Evolutionary conservation across 1,284 basidiomycete species (phyloP).

Genomic region (Anthracocystis walkeri): DNA sequence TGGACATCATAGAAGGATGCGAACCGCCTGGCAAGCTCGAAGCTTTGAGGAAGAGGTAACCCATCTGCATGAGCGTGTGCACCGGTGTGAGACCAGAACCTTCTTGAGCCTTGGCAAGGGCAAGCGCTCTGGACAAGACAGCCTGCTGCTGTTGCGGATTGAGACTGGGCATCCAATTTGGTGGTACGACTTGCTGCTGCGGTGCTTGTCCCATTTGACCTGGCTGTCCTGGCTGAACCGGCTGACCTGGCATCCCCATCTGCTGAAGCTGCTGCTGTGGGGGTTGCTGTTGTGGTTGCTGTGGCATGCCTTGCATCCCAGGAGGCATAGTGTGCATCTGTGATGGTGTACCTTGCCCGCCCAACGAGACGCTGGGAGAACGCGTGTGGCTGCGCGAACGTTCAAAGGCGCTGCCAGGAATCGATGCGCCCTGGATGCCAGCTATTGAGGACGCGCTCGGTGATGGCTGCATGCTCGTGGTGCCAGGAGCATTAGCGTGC

Average conservation of each 20-base stretch:
- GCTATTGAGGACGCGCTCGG: slow-evolving; percentile 45
- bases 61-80: slow-evolving; percentile 62
- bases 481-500: slow-evolving; percentile 31
- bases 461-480: slow-evolving; percentile 37
- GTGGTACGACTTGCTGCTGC: slow-evolving; percentile 46
- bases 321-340: slow-evolving; percentile 47
- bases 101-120: slow-evolving; percentile 56
- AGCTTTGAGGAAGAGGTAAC: slow-evolving; percentile 63
- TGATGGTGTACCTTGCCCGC: slow-evolving; percentile 42
- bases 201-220: slow-evolving; percentile 23
- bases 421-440: slow-evolving; percentile 41
- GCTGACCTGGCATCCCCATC: slow-evolving; percentile 35
- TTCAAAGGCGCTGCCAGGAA: slow-evolving; percentile 45
- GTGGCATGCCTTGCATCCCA: slow-evolving; percentile 30
- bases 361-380: slow-evolving; percentile 48
- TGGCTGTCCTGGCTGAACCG: slow-evolving; percentile 25
- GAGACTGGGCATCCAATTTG: slow-evolving; percentile 57
- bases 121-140: slow-evolving; percentile 54
- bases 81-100: slow-evolving; percentile 52
- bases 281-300: slow-evolving; percentile 19
- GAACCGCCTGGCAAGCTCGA: slow-evolving; percentile 54
- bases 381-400: slow-evolving; percentile 56
- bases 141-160: slow-evolving; percentile 61
- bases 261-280: slow-evolving; percentile 29
- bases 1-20: slow-evolving; percentile 44